Conservation (phyloP, 208 protist species). For the Acanthamoeba lenticulata region DNA sequence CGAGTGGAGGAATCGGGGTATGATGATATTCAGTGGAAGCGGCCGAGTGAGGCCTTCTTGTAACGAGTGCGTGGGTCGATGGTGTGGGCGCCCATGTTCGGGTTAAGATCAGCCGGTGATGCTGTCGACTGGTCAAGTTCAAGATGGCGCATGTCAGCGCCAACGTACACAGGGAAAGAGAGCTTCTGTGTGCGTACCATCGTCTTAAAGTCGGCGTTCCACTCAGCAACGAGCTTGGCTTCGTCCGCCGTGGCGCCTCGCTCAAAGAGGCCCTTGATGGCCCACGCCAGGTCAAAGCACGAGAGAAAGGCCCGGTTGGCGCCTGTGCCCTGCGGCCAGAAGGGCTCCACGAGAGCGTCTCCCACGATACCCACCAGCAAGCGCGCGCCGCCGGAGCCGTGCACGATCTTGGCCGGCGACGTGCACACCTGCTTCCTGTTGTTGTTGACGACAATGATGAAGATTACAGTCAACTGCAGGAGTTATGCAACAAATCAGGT, state of each 20-base stretch:
- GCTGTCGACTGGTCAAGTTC: not conserved
- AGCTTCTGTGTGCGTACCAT: not conserved
- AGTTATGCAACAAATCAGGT: too few relatives aligned
- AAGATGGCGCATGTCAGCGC: not conserved
- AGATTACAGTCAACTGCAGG: too few relatives aligned
- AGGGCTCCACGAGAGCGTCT: slow-evolving; percentile 60
- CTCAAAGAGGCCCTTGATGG: slow-evolving; percentile 41
- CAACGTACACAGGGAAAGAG: not conserved
- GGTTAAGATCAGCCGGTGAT: not conserved
- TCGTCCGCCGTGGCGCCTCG: not conserved
- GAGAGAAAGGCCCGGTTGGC: slow-evolving; percentile 58
- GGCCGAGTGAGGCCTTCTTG: not conserved
- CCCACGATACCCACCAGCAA: slow-evolving; percentile 22
- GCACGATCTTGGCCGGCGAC: not conserved
- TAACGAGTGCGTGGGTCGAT: slow-evolving; percentile 44
- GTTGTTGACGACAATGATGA: too few relatives aligned
- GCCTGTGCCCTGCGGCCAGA: slow-evolving; percentile 62
- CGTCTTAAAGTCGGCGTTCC: slow-evolving; percentile 10
- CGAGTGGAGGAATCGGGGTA: too few relatives aligned
- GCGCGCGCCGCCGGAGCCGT: not conserved
- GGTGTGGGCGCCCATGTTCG: not conserved
- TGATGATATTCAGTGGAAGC: slow-evolving; percentile 46
- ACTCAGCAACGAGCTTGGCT: not conserved
- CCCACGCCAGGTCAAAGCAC: not conserved
- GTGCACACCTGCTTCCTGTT: not conserved